phyloP scores from a whole-genome alignment of 495 filamentous ascomycete species.

The Pyrenula aspistea region DNA sequence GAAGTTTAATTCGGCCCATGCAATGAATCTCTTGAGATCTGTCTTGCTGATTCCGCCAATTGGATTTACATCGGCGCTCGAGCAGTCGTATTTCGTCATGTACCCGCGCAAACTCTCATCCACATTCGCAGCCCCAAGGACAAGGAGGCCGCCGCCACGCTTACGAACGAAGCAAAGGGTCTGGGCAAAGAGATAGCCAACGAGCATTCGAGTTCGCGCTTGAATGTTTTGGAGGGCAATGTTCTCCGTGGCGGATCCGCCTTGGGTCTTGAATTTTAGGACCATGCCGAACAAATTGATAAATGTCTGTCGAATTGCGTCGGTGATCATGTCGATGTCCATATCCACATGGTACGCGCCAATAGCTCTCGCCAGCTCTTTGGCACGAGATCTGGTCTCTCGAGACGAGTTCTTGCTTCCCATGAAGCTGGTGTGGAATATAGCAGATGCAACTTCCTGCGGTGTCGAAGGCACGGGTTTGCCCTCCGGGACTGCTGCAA shows the following conservation, averaged over 20 bases:
- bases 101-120: conserved; percentile 53
- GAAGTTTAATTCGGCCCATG: conserved; percentile 49
- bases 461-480: conserved; percentile 27
- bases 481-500: conserved; percentile 36
- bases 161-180: conserved; percentile 46
- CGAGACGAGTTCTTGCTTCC: conserved; percentile 60
- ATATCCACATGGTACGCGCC: conserved; percentile 65
- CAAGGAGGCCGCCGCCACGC: conserved; percentile 41
- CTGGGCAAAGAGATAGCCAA: conserved; percentile 63
- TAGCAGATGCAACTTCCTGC: conserved; percentile 48
- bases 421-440: conserved; percentile 71
- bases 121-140: conserved; percentile 51
- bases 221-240: conserved; percentile 75
- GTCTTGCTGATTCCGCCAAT: conserved; percentile 62
- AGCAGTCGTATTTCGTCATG: conserved; percentile 59
- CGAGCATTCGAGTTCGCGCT: conserved; percentile 63
- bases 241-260: conserved; percentile 47
- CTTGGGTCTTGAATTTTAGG: conserved; percentile 58
- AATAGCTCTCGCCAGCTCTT: conserved; percentile 39
- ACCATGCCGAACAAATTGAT: conserved; percentile 38
- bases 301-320: conserved; percentile 41
- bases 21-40: conserved; percentile 70
- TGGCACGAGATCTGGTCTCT: conserved; percentile 64
- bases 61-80: conserved; percentile 51
- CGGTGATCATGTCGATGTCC: conserved; percentile 60